phyloP scores from a whole-genome alignment of 768 basidiomycete genomes.

The Lactarius akahatsu region DNA sequence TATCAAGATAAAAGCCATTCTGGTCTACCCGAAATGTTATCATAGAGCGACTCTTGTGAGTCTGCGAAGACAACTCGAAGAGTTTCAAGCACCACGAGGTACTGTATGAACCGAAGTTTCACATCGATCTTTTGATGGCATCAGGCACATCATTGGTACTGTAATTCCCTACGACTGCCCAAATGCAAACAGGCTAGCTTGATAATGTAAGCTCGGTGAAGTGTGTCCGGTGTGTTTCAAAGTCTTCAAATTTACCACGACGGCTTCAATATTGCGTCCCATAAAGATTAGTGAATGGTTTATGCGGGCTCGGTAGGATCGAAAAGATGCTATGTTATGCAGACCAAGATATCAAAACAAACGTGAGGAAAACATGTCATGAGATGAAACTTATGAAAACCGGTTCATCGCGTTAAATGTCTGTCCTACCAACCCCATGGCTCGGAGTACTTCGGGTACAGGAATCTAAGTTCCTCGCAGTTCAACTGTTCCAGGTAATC shows the following conservation, averaged over 20 bases:
- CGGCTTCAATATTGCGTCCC: not conserved
- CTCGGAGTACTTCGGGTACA: constrained; percentile 11
- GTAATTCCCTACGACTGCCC: too few species aligned
- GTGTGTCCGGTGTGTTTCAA: not conserved
- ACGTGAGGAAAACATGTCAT: not conserved
- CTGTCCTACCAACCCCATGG: constrained; percentile 18
- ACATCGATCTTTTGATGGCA: too few species aligned
- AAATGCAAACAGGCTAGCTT: too few species aligned
- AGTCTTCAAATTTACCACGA: not conserved
- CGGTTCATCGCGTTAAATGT: not conserved
- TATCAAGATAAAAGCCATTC: too few species aligned
- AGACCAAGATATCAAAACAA: not conserved
- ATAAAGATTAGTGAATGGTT: not conserved
- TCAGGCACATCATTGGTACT: too few species aligned
- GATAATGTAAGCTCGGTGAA: not conserved
- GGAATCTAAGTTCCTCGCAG: constrained; percentile 16
- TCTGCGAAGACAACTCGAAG: too few species aligned
- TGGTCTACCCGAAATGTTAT: too few species aligned
- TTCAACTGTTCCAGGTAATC: constrained; percentile 23
- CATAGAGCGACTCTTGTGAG: too few species aligned
- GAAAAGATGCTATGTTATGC: not conserved
- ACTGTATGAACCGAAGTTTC: too few species aligned
- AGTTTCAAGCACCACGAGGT: too few species aligned
- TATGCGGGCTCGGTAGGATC: not conserved
- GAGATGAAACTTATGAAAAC: not conserved